phyloP scores from a whole-genome alignment of 345 rosid genomes.

The Pugionium cornutum region DNA sequence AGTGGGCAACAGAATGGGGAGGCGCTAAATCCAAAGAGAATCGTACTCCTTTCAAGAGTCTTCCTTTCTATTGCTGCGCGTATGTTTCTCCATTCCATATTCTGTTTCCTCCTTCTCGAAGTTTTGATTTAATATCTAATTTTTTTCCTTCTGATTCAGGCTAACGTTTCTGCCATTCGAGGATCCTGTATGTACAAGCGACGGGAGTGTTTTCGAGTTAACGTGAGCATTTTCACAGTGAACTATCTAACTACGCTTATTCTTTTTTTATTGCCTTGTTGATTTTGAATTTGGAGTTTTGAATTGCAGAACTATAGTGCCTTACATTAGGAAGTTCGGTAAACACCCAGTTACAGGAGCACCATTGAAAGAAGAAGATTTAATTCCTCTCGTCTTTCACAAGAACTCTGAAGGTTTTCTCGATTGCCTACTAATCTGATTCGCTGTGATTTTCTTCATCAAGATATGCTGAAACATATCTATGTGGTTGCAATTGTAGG shows the following conservation, averaged over 20 bases:
- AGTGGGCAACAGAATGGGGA: slow-evolving; percentile 99
- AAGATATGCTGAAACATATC: background rate
- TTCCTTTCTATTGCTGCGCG: slow-evolving; percentile 99
- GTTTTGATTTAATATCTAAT: background rate
- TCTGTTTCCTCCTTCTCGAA: background rate
- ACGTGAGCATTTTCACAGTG: slow-evolving; percentile 50
- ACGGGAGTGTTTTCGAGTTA: slow-evolving; percentile 87
- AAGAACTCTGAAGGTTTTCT: slow-evolving; percentile 78
- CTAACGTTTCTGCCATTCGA: slow-evolving; percentile 89
- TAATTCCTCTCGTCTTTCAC: slow-evolving; percentile 75
- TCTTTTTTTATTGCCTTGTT: background rate
- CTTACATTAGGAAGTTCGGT: slow-evolving; percentile 78
- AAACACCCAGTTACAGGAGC: slow-evolving; percentile 88
- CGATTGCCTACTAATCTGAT: background rate
- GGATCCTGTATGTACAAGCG: slow-evolving; percentile 68
- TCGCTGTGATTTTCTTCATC: background rate
- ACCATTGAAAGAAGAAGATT: slow-evolving; percentile 69
- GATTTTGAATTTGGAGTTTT: slow-evolving; percentile 5
- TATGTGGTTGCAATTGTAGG: slow-evolving; percentile 46
- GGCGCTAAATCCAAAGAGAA: slow-evolving; percentile 87
- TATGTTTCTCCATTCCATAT: slow-evolving; percentile 30
- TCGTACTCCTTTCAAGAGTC: slow-evolving; percentile 81
- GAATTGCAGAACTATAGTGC: slow-evolving; percentile 66
- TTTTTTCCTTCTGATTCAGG: slow-evolving; percentile 48
- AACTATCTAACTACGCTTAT: background rate